A percentile compares a stretch with the other conserved stretches of the same genome.
phyloP scores from a whole-genome alignment of 2,329 filamentous ascomycete genomes.

The Ophiostoma tasmaniense region DNA sequence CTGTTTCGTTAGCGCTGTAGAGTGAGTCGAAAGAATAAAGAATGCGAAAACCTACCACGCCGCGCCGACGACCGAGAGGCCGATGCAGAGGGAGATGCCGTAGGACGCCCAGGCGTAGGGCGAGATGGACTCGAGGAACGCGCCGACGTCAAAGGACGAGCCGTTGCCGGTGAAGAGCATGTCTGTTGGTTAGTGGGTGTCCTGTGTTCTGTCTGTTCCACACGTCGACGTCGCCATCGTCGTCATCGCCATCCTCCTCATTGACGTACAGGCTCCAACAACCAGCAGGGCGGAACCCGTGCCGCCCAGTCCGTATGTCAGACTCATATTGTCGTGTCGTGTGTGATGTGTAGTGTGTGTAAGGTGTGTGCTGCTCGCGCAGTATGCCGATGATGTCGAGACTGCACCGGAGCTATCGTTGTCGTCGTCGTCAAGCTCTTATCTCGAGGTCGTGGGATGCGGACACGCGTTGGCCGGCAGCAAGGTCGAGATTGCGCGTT shows the following conservation, averaged over 20 bases:
- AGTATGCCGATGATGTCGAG: background rate
- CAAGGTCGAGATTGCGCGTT: background rate
- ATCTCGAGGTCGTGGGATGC: background rate
- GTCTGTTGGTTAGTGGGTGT: constrained; percentile 47
- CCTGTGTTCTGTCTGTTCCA: too few species aligned
- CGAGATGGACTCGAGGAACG: constrained; percentile 87
- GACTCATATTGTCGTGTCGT: constrained; percentile 48
- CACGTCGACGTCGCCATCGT: too few species aligned
- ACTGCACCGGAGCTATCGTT: background rate
- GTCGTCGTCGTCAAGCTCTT: background rate
- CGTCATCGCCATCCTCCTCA: background rate
- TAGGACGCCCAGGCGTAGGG: constrained; percentile 88
- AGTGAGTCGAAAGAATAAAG: background rate
- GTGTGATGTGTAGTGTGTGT: too few species aligned
- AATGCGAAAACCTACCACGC: constrained; percentile 64
- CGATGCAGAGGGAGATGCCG: constrained; percentile 90
- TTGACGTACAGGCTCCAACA: constrained; percentile 66
- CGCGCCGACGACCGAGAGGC: constrained; percentile 89
- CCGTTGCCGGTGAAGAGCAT: constrained; percentile 98
- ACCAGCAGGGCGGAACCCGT: constrained; percentile 60
- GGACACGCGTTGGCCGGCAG: background rate
- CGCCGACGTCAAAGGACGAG: constrained; percentile 93
- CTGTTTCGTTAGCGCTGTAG: constrained; percentile 37
- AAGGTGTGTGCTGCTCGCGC: background rate
- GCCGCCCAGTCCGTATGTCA: constrained; percentile 61